These are phyloP conservation scores for Xylaria sp. DNA, from an alignment of 2,329 filamentous ascomycete genomes.

Conservation along the genomic window DNA sequence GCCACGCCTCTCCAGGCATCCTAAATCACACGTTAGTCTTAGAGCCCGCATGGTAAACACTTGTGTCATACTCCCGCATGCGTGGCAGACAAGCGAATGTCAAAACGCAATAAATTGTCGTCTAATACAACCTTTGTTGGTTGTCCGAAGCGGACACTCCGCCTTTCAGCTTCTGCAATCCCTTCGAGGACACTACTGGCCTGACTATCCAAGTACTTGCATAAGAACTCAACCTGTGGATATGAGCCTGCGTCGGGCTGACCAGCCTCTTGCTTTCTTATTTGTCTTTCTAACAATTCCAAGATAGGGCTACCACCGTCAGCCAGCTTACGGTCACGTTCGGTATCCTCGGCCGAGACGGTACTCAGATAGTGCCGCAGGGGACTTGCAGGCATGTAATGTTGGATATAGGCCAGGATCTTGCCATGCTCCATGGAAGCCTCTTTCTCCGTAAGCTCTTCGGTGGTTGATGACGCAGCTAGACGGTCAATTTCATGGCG, in stretches of 20 bases:
- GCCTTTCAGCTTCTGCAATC: constrained; percentile 75
- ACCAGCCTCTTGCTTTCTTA: constrained; percentile 58
- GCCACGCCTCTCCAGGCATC: constrained; percentile 50
- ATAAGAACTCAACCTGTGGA: constrained; percentile 71
- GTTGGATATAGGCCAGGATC: constrained; percentile 81
- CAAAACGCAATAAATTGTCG: constrained; percentile 60
- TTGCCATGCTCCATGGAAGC: constrained; percentile 77
- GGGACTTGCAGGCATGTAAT: constrained; percentile 73
- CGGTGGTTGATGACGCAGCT: constrained; percentile 69
- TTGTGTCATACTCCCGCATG: constrained; percentile 52
- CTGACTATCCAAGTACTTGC: constrained; percentile 66
- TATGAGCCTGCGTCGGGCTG: constrained; percentile 62
- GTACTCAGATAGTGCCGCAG: constrained; percentile 69
- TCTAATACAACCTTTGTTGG: constrained; percentile 59
- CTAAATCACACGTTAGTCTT: constrained; percentile 43
- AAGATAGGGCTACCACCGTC: constrained; percentile 59
- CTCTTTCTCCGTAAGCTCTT: constrained; percentile 82
- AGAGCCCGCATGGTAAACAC: not conserved
- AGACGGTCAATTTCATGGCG: constrained; percentile 83
- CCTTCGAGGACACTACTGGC: constrained; percentile 71
- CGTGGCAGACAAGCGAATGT: constrained; percentile 65
- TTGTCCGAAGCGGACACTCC: constrained; percentile 74
- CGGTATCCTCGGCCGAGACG: constrained; percentile 61
- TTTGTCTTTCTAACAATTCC: constrained; percentile 60
- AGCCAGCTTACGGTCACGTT: constrained; percentile 56